These are phyloP conservation scores for Boletellus ananas DNA, from an alignment of 768 basidiomycete species.

Conservation along the genomic window DNA sequence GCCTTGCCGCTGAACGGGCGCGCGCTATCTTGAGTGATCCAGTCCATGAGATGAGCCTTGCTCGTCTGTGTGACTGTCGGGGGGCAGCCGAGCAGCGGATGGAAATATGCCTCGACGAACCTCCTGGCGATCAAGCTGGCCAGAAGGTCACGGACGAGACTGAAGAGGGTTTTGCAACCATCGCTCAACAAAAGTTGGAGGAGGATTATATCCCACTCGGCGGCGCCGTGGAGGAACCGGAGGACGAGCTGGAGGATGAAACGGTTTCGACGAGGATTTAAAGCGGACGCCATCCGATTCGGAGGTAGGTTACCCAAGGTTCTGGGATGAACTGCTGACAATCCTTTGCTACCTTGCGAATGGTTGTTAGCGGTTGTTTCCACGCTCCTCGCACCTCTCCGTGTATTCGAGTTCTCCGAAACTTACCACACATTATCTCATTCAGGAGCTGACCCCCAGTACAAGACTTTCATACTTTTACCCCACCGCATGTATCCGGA, in stretches of 20 bases:
- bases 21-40: slow-evolving; percentile 48
- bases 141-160: slow-evolving; percentile 41
- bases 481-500: neutral
- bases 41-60: slow-evolving; percentile 42
- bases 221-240: slow-evolving; percentile 16
- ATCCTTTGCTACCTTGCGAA: slow-evolving; percentile 31
- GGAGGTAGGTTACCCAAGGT: slow-evolving; percentile 14
- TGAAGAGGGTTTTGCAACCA: slow-evolving; percentile 46
- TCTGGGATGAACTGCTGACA: slow-evolving; percentile 32
- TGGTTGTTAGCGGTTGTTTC: slow-evolving; percentile 31
- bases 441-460: neutral
- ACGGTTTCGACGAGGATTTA: neutral
- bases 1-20: slow-evolving; percentile 62
- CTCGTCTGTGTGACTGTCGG: slow-evolving; percentile 41
- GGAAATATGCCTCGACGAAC: slow-evolving; percentile 17
- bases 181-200: slow-evolving; percentile 34
- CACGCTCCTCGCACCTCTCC: slow-evolving; percentile 16
- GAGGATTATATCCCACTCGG: slow-evolving; percentile 18
- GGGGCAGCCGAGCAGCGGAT: slow-evolving; percentile 14
- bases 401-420: neutral
- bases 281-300: slow-evolving; percentile 1
- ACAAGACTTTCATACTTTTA: neutral
- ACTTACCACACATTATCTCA: slow-evolving; percentile 3
- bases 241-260: slow-evolving; percentile 20
- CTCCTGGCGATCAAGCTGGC: slow-evolving; percentile 16